Evolutionary conservation across 371 early-diverging fungal genomes (phyloP).

Genomic region (Cladochytrium tenue): DNA sequence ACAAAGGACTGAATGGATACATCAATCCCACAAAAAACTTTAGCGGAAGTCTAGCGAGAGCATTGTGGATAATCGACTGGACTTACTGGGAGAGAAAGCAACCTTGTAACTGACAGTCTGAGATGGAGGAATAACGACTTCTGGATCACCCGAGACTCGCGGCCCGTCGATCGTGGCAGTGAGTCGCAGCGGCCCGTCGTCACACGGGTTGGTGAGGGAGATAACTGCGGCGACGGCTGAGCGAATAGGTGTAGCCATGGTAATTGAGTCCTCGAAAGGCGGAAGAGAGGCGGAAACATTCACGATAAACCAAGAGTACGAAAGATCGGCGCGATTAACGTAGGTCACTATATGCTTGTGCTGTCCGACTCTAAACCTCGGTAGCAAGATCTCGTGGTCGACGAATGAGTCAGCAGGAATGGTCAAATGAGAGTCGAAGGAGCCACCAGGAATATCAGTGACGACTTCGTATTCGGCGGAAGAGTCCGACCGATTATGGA

Average conservation of each 20-base stretch:
- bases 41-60: too few species aligned
- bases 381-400: constrained; percentile 25
- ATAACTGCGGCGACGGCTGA: constrained; percentile 30
- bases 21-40: too few species aligned
- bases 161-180: too few species aligned
- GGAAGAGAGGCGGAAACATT: constrained; percentile 29
- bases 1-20: constrained; percentile 28
- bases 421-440: constrained; percentile 9
- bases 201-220: constrained; percentile 28
- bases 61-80: too few species aligned
- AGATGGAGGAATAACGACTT: too few species aligned
- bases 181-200: too few species aligned
- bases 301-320: constrained; percentile 40
- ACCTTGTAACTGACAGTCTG: too few species aligned
- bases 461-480: constrained; percentile 44
- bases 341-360: constrained; percentile 32
- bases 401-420: constrained; percentile 25
- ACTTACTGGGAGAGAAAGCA: too few species aligned
- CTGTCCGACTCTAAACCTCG: constrained; percentile 22
- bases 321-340: constrained; percentile 35
- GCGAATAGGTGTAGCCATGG: constrained; percentile 25
- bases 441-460: constrained; percentile 36
- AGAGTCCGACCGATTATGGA: constrained; percentile 34
- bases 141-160: too few species aligned
- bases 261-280: constrained; percentile 28